These are phyloP conservation scores for Naegleria fowleri DNA, from an alignment of 208 protist species.

Conservation along the genomic window DNA sequence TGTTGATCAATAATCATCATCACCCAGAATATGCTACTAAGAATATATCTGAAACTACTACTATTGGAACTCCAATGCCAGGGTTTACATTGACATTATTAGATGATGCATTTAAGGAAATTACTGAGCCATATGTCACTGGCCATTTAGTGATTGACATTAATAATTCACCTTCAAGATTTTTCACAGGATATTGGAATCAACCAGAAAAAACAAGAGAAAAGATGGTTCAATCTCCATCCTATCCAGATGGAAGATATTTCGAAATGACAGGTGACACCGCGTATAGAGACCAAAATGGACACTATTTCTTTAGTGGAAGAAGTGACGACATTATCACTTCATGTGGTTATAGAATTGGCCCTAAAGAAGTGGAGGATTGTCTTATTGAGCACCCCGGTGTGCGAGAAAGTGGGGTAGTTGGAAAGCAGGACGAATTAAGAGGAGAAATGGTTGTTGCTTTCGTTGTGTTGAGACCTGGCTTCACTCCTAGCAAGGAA, in stretches of 20 bases:
- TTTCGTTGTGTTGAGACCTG: constrained; percentile 12
- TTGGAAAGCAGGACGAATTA: background rate
- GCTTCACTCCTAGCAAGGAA: background rate
- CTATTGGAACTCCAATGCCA: constrained; percentile 22
- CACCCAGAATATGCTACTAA: background rate
- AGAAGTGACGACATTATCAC: constrained; percentile 26
- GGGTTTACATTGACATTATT: constrained; percentile 18
- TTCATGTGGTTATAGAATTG: background rate
- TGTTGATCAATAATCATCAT: constrained; percentile 11
- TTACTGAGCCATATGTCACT: background rate
- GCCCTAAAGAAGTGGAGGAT: constrained; percentile 29
- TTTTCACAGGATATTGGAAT: constrained; percentile 28
- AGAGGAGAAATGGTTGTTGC: constrained; percentile 23
- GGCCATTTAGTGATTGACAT: constrained; percentile 21
- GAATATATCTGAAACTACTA: too few species aligned
- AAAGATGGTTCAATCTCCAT: background rate
- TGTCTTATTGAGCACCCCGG: background rate
- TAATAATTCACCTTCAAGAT: background rate
- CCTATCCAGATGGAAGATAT: background rate
- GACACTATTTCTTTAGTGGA: constrained; percentile 14
- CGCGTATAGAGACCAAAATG: background rate
- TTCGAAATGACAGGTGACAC: constrained; percentile 25
- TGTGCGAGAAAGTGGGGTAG: constrained; percentile 19
- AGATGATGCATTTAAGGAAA: background rate
- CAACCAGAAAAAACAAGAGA: background rate